A percentile compares a stretch with the other conserved stretches of the same genome.
These are phyloP conservation scores for Penicillium maclennaniae DNA, from an alignment of 495 filamentous ascomycete genomes.

Conservation along the genomic window DNA sequence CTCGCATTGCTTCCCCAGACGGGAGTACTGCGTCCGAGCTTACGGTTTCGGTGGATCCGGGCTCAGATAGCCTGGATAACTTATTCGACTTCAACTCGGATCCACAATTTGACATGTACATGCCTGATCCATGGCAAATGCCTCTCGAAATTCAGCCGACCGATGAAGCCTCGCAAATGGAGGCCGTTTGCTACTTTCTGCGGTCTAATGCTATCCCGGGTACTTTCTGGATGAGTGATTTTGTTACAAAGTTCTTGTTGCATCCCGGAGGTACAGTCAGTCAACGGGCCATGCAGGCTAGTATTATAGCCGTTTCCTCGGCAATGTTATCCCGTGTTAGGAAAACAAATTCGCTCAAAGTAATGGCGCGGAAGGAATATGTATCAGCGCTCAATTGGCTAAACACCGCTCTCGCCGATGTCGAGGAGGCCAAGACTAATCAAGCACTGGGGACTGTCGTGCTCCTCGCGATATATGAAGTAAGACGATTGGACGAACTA, in stretches of 20 bases:
- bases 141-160: slow-evolving; percentile 24
- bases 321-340: slow-evolving; percentile 47
- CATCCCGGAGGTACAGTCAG: slow-evolving; percentile 18
- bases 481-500: slow-evolving; percentile 20
- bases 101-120: slow-evolving; percentile 9
- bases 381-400: slow-evolving; percentile 43
- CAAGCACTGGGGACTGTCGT: slow-evolving; percentile 59
- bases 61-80: not conserved
- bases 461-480: slow-evolving; percentile 51
- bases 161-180: slow-evolving; percentile 26
- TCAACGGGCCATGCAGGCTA: slow-evolving; percentile 38
- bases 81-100: slow-evolving; percentile 18
- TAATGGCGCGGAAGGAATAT: slow-evolving; percentile 45
- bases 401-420: slow-evolving; percentile 51
- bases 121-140: slow-evolving; percentile 5
- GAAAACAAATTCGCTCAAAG: slow-evolving; percentile 29
- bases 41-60: slow-evolving; percentile 8
- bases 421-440: slow-evolving; percentile 54
- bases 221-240: slow-evolving; percentile 28
- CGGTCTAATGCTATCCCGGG: slow-evolving; percentile 38
- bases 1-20: slow-evolving; percentile 21
- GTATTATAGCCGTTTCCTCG: slow-evolving; percentile 47
- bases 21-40: slow-evolving; percentile 11
- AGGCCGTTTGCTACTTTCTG: slow-evolving; percentile 44
- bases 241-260: slow-evolving; percentile 22